A percentile compares a stretch with the other conserved stretches of the same genome.
These are phyloP conservation scores for Leishmania major DNA, from an alignment of 208 protist genomes.

Conservation along the genomic window DNA sequence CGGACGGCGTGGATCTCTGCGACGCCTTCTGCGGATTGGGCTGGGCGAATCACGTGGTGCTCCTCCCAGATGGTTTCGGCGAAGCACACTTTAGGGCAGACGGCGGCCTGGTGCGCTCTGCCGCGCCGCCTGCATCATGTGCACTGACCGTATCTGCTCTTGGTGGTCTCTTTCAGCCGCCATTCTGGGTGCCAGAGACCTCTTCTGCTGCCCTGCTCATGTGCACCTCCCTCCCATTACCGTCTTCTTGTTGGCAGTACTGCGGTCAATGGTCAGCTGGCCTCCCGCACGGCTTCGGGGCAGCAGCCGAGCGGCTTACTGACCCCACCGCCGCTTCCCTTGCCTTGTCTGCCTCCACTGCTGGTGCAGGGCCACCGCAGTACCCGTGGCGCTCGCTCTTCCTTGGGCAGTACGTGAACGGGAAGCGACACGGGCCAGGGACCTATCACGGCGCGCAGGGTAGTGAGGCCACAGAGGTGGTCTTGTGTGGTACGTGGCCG, in stretches of 20 bases:
- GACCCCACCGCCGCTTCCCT: slow-evolving; percentile 19
- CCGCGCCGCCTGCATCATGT: not conserved
- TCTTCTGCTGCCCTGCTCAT: not conserved
- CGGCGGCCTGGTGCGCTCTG: not conserved
- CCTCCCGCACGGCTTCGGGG: slow-evolving; percentile 64
- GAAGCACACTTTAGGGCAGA: slow-evolving; percentile 20
- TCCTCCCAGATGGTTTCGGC: slow-evolving; percentile 44
- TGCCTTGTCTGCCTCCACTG: not conserved
- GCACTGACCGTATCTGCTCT: not conserved
- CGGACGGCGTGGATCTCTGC: not conserved
- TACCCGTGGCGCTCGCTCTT: slow-evolving; percentile 53
- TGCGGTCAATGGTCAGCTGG: slow-evolving; percentile 65
- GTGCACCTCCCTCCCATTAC: not conserved
- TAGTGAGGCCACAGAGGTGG: slow-evolving; percentile 46
- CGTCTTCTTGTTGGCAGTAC: slow-evolving; percentile 31
- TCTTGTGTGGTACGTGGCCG: slow-evolving; percentile 63
- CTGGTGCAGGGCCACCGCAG: slow-evolving; percentile 25
- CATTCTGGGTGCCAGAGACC: slow-evolving; percentile 15
- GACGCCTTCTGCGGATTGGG: slow-evolving; percentile 21
- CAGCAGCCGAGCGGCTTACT: slow-evolving; percentile 34
- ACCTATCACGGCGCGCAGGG: slow-evolving; percentile 33
- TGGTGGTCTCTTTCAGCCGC: slow-evolving; percentile 15
- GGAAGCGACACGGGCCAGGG: slow-evolving; percentile 43
- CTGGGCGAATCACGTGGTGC: slow-evolving; percentile 25
- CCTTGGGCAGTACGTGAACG: slow-evolving; percentile 42